phyloP scores from a whole-genome alignment of 192 early-diverging fungal species.

The Gamsiella multidivaricata region DNA sequence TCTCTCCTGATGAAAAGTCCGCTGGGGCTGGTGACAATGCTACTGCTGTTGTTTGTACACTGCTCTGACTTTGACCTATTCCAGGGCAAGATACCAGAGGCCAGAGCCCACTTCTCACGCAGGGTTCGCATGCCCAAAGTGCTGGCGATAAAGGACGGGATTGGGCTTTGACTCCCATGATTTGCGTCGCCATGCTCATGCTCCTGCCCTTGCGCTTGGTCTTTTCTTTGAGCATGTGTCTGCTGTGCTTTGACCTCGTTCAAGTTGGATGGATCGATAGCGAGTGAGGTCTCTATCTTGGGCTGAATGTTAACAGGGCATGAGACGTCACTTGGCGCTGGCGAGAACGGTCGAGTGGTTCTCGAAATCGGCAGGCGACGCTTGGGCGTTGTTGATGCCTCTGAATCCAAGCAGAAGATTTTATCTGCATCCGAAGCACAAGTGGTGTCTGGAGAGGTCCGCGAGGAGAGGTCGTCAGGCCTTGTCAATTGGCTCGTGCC shows the following conservation, averaged over 20 bases:
- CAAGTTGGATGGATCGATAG: not conserved
- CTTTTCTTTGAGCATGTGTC: not conserved
- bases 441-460: constrained; percentile 3
- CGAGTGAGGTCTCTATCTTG: not conserved
- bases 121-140: constrained; percentile 42
- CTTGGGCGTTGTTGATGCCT: constrained; percentile 9
- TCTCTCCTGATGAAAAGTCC: constrained; percentile 39
- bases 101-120: constrained; percentile 44
- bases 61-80: constrained; percentile 25
- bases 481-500: constrained; percentile 29
- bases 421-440: too few species aligned
- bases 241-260: constrained; percentile 23
- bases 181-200: not conserved
- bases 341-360: constrained; percentile 12
- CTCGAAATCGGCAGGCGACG: constrained; percentile 6
- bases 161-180: constrained; percentile 28
- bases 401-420: too few species aligned
- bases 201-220: not conserved
- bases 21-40: constrained; percentile 38
- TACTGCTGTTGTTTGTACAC: constrained; percentile 1
- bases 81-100: constrained; percentile 45
- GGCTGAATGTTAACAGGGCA: constrained; percentile 7
- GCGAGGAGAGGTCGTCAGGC: constrained; percentile 8
- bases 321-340: constrained; percentile 15
- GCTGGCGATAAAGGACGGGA: constrained; percentile 41